phyloP scores from a whole-genome alignment of 1,139 yeast genomes.

The Yamadazyma diospyri region DNA sequence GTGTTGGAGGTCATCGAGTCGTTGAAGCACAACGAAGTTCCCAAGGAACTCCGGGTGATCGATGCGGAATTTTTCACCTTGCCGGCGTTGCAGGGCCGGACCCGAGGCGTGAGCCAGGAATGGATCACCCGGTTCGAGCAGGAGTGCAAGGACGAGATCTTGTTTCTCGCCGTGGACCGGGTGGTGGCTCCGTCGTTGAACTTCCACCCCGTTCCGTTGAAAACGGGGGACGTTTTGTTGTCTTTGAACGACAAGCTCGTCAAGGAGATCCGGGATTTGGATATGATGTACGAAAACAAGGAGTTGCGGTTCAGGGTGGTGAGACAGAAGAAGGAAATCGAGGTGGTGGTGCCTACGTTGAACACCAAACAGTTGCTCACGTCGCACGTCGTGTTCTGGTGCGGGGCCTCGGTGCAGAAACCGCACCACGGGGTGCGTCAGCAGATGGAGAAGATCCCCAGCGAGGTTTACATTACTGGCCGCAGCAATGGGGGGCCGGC shows the following conservation, averaged over 20 bases:
- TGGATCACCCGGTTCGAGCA: conserved; percentile 74
- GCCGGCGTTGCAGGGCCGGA: conserved; percentile 72
- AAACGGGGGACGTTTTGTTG: conserved; percentile 68
- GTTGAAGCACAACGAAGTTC: conserved; percentile 50
- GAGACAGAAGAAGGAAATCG: conserved; percentile 48
- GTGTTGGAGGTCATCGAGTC: conserved; percentile 53
- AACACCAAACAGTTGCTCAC: conserved; percentile 58
- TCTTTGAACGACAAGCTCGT: conserved; percentile 65
- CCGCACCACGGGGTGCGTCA: conserved; percentile 57
- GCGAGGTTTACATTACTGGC: conserved; percentile 73
- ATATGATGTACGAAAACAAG: conserved; percentile 47
- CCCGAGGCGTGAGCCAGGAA: conserved; percentile 78
- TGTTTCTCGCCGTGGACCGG: conserved; percentile 69
- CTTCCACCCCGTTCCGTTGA: conserved; percentile 29
- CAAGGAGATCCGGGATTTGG: conserved; percentile 64
- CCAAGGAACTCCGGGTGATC: conserved; percentile 58
- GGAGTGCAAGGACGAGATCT: conserved; percentile 57
- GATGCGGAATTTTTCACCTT: conserved; percentile 77
- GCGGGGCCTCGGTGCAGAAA: conserved; percentile 66
- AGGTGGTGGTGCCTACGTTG: conserved; percentile 60
- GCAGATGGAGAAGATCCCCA: conserved; percentile 73
- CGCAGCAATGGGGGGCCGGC: conserved; percentile 83
- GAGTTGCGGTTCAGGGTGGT: conserved; percentile 58
- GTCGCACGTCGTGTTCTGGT: conserved; percentile 69
- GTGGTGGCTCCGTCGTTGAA: conserved; percentile 50